phyloP scores from a whole-genome alignment of 768 basidiomycete species.

The Phlebiopsis gigantea region DNA sequence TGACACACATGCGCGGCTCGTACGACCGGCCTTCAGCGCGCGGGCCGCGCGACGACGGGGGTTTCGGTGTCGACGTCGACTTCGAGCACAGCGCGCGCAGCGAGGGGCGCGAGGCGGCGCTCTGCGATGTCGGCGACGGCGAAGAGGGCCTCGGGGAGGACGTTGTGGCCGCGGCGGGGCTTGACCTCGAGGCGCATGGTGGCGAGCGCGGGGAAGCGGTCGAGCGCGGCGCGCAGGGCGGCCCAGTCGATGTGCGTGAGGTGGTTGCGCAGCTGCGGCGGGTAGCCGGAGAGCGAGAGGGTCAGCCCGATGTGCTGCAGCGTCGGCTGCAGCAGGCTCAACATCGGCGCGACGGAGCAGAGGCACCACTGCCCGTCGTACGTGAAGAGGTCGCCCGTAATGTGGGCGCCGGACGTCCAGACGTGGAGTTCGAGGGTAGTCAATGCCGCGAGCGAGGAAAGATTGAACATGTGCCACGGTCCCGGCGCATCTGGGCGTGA shows the following conservation, averaged over 20 bases:
- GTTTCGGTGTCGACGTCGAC: background rate
- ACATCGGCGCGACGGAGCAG: background rate
- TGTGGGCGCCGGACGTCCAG: background rate
- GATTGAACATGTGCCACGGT: background rate
- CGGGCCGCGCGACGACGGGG: background rate
- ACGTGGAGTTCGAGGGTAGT: background rate
- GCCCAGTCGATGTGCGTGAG: constrained; percentile 1
- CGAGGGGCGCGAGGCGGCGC: background rate
- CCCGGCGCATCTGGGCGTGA: background rate
- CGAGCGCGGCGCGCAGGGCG: background rate
- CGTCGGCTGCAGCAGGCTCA: background rate
- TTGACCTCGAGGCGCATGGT: background rate
- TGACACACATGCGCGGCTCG: background rate
- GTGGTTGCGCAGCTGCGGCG: background rate
- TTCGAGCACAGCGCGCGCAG: background rate
- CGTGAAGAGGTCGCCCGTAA: constrained; percentile 1
- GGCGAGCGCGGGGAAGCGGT: background rate
- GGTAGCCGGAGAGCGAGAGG: background rate
- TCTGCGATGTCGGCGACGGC: background rate
- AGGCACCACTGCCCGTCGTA: constrained; percentile 7
- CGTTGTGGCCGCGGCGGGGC: background rate
- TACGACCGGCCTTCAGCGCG: background rate
- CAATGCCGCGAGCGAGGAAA: background rate
- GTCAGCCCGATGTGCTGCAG: background rate
- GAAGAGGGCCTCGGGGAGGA: background rate